These are phyloP conservation scores for Chytriomyces hyalinus DNA, from an alignment of 192 early-diverging fungal species.

Conservation along the genomic window DNA sequence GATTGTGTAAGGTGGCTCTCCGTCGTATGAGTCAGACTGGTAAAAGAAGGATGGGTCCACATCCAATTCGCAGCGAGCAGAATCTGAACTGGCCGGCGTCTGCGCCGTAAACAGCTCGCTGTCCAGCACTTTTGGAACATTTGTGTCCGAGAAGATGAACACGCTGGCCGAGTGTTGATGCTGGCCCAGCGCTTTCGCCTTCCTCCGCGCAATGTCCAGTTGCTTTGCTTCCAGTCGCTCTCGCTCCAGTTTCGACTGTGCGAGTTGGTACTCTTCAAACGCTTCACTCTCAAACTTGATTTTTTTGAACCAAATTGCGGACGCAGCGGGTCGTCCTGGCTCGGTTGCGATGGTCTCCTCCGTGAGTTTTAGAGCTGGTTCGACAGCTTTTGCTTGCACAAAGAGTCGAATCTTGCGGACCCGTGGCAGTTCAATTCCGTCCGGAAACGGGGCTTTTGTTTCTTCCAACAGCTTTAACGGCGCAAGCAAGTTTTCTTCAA, in stretches of 20 bases:
- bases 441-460: conserved; percentile 1
- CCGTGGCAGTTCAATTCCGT: conserved; percentile 16
- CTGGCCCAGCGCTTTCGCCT: background rate
- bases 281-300: background rate
- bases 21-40: background rate
- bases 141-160: background rate
- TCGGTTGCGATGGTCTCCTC: background rate
- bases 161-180: conserved; percentile 21
- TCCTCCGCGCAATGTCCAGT: background rate
- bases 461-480: conserved; percentile 25
- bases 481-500: conserved; percentile 18
- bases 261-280: background rate
- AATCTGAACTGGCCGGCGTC: background rate
- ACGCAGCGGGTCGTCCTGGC: background rate
- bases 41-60: conserved; percentile 16
- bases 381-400: conserved; percentile 27
- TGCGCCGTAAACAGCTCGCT: background rate
- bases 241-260: background rate
- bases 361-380: conserved; percentile 6
- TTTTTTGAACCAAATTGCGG: conserved; percentile 26
- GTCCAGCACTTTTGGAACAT: background rate
- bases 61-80: conserved; percentile 14
- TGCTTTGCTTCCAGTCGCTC: background rate
- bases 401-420: conserved; percentile 29
- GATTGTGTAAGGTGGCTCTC: conserved; percentile 1